Conservation (phyloP, 2,329 filamentous ascomycete genomes). For the Alternaria sp. region DNA sequence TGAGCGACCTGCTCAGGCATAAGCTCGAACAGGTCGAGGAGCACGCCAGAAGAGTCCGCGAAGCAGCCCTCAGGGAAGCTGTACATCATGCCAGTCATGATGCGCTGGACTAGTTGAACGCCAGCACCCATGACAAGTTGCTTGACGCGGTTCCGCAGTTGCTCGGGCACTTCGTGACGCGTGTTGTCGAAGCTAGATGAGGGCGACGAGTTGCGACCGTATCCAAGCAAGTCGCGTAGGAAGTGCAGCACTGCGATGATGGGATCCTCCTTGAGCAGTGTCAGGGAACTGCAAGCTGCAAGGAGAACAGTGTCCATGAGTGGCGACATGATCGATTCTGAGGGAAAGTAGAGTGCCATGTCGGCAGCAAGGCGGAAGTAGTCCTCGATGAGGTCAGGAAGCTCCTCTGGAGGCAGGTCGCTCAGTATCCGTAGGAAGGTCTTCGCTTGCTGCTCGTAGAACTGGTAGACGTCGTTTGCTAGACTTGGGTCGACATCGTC, state of each 20-base stretch:
- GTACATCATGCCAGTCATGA: slow-evolving; percentile 99
- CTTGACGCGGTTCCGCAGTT: slow-evolving; percentile 76
- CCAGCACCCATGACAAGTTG: slow-evolving; percentile 73
- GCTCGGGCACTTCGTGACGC: slow-evolving; percentile 66
- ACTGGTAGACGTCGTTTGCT: slow-evolving; percentile 86
- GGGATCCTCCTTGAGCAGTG: slow-evolving; percentile 88
- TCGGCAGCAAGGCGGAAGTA: slow-evolving; percentile 95
- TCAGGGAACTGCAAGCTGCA: slow-evolving; percentile 84
- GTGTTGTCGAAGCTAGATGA: slow-evolving; percentile 66
- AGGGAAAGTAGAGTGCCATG: slow-evolving; percentile 89
- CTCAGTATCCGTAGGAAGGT: slow-evolving; percentile 89
- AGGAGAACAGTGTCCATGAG: slow-evolving; percentile 84
- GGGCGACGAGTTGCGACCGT: slow-evolving; percentile 75
- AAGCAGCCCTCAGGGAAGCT: slow-evolving; percentile 96
- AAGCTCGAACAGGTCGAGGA: slow-evolving; percentile 87
- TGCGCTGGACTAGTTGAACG: slow-evolving; percentile 80
- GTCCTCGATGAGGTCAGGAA: slow-evolving; percentile 88
- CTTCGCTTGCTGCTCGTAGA: slow-evolving; percentile 92
- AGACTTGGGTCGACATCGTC: slow-evolving; percentile 84
- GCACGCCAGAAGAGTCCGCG: slow-evolving; percentile 89
- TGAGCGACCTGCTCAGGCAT: slow-evolving; percentile 77
- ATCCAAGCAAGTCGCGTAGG: slow-evolving; percentile 85
- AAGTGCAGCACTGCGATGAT: slow-evolving; percentile 92
- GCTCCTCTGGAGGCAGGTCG: slow-evolving; percentile 76
- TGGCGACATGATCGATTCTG: slow-evolving; percentile 78